Percentiles rank a stretch among this genome's conserved stretches.
Evolutionary conservation across 2,329 filamentous ascomycete genomes (phyloP).

Genomic region (Mollisiaceae sp.): DNA sequence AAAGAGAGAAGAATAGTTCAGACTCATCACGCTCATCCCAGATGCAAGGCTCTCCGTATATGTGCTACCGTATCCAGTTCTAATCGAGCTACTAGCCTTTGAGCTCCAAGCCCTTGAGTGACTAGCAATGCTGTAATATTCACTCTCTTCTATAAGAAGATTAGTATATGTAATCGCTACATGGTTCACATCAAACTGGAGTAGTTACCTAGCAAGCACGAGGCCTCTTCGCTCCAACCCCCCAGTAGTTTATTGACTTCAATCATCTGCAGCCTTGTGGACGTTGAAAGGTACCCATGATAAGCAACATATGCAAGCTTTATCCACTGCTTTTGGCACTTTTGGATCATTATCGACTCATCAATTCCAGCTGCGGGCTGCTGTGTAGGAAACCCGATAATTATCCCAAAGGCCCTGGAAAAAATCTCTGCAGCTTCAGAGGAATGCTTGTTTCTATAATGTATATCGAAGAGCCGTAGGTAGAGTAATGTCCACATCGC

Average conservation of each 20-base stretch:
- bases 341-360: not conserved
- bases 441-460: slow-evolving; percentile 2
- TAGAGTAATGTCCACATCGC: not conserved
- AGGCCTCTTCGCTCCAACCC: not conserved
- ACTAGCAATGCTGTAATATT: not conserved
- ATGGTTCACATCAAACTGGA: not conserved
- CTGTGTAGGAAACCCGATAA: not conserved
- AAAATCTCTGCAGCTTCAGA: not conserved
- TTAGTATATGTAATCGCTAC: not conserved
- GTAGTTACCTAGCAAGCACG: slow-evolving; percentile 1
- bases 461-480: slow-evolving; percentile 2
- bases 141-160: slow-evolving; percentile 1
- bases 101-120: not conserved
- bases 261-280: not conserved
- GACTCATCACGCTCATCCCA: slow-evolving; percentile 3
- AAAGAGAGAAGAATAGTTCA: slow-evolving; percentile 4
- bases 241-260: not conserved
- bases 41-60: slow-evolving; percentile 1
- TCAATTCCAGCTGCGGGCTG: not conserved
- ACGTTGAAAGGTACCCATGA: not conserved
- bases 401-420: not conserved
- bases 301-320: not conserved
- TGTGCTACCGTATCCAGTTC: not conserved
- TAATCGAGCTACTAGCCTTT: not conserved
- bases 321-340: not conserved